Base-by-base conservation (phyloP, 495 filamentous ascomycete genomes). In the Ascodesmis nigricans region DNA sequence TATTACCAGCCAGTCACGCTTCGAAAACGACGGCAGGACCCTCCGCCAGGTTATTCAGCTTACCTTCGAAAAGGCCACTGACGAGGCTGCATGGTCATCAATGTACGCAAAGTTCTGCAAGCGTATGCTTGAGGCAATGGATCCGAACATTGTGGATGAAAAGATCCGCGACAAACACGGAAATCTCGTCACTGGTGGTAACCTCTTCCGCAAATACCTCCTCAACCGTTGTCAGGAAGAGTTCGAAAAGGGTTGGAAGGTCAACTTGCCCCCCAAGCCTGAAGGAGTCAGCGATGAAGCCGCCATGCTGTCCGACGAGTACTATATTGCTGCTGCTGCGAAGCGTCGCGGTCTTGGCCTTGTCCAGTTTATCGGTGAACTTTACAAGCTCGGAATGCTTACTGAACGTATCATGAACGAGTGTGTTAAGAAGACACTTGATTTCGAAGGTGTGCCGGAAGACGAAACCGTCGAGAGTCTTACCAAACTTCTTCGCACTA, bases 21-120 rank as follows among this genome's bases (percentile, higher is more conserved):
- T 84, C 49, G 87, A 99, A 62, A 65, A 66, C 4, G 90, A 99
- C 52, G 87, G 87, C 23, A 75, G 87, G 11, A 95, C 90, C 1
- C 64, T 99, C 33, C 75, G 87, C 45, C 87, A 99, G 55, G 82
- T 95, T 52, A 99, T 99, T 47, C 82, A 92, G 52, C 75, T 99
- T 35, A 91, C 82, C 2, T 99, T 99, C 49, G 87, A 95, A 62
- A 99, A 99, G 62, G 87, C 87, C 44, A 91, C 81, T 18, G 87
- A 99, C 55, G 87, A 99, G 55, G 80, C 83, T 42, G 84, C 93
- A 57, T 99, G 90, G 90, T 83, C 87, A 21, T 78, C 78, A 11
- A 97, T 95, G 81, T 95, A 95, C 52, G 90, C 87, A 49, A 90
- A 81, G 57, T 99, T 99, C 69, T 91, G 81, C 64, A 80, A 87